phyloP scores from a whole-genome alignment of 1,284 basidiomycete species.

The Ustilago cynodontis region DNA sequence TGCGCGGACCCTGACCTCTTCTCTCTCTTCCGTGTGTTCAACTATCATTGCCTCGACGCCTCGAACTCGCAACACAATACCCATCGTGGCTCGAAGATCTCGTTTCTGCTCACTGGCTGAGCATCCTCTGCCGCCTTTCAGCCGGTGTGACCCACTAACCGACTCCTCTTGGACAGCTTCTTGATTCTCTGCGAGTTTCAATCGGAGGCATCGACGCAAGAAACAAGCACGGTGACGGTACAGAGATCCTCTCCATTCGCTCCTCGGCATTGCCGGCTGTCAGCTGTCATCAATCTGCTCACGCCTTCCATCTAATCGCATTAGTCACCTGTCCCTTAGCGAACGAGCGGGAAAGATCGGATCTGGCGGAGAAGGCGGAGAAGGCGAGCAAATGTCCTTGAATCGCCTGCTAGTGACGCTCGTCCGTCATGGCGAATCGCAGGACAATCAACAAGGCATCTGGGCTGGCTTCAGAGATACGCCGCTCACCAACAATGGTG shows the following conservation, averaged over 20 bases:
- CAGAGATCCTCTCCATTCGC: background rate
- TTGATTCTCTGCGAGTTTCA: background rate
- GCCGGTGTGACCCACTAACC: background rate
- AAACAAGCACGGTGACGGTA: background rate
- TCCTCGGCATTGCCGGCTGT: background rate
- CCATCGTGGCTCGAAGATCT: background rate
- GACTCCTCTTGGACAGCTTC: background rate
- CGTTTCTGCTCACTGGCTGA: background rate
- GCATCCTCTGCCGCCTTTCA: background rate
- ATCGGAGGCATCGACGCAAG: background rate
- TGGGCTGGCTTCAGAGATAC: constrained; percentile 91
- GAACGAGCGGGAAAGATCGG: background rate
- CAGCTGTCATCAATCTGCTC: background rate
- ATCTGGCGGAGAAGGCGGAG: background rate
- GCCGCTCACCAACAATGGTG: constrained; percentile 84
- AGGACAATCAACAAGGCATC: constrained; percentile 71
- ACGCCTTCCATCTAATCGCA: background rate
- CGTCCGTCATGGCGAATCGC: constrained; percentile 59
- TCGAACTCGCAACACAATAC: background rate
- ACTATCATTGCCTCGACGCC: background rate
- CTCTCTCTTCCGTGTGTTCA: background rate
- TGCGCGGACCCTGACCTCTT: constrained; percentile 16
- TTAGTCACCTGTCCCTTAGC: background rate
- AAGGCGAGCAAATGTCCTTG: constrained; percentile 22
- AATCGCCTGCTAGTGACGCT: constrained; percentile 54